Conservation (phyloP, 345 rosid species). For the Boechera divaricarpa region DNA sequence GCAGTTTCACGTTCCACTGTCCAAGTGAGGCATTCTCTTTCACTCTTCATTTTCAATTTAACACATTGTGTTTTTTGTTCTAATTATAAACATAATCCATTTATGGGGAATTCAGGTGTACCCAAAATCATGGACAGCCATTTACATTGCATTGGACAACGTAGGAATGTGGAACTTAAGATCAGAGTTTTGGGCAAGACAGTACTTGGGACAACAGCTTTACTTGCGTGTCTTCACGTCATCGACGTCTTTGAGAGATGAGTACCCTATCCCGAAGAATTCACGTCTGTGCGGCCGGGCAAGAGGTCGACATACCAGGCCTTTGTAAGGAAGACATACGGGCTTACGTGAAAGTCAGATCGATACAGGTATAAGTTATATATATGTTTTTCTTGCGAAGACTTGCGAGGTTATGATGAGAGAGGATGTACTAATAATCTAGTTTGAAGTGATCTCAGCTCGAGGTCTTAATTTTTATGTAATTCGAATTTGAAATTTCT, state of each 20-base stretch:
- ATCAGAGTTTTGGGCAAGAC: slow-evolving; percentile 94
- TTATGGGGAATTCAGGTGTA: slow-evolving; percentile 65
- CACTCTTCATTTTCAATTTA: not conserved
- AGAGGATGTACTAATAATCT: slow-evolving; percentile 32
- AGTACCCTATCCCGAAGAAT: slow-evolving; percentile 89
- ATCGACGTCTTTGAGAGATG: slow-evolving; percentile 85
- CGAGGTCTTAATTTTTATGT: slow-evolving; percentile 55
- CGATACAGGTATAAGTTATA: slow-evolving; percentile 33
- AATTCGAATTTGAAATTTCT: slow-evolving; percentile 8
- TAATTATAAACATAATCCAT: not conserved
- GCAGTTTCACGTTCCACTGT: slow-evolving; percentile 75
- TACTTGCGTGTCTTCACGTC: slow-evolving; percentile 80
- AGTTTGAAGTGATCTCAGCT: slow-evolving; percentile 51
- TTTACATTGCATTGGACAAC: slow-evolving; percentile 87
- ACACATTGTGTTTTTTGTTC: not conserved
- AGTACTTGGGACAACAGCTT: slow-evolving; percentile 93
- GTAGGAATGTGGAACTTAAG: slow-evolving; percentile 99
- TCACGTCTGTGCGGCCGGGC: slow-evolving; percentile 87
- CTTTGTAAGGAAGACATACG: slow-evolving; percentile 48
- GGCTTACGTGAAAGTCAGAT: slow-evolving; percentile 22
- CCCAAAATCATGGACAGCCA: slow-evolving; percentile 91
- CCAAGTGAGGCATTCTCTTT: slow-evolving; percentile 56
- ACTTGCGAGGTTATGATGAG: slow-evolving; percentile 28
- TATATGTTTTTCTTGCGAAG: slow-evolving; percentile 39
- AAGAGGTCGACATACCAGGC: slow-evolving; percentile 75